Evolutionary conservation across 2,329 filamentous ascomycete genomes (phyloP), one percentile per base, ranked within the genome.

Genomic region (Metarhizium rileyi): DNA sequence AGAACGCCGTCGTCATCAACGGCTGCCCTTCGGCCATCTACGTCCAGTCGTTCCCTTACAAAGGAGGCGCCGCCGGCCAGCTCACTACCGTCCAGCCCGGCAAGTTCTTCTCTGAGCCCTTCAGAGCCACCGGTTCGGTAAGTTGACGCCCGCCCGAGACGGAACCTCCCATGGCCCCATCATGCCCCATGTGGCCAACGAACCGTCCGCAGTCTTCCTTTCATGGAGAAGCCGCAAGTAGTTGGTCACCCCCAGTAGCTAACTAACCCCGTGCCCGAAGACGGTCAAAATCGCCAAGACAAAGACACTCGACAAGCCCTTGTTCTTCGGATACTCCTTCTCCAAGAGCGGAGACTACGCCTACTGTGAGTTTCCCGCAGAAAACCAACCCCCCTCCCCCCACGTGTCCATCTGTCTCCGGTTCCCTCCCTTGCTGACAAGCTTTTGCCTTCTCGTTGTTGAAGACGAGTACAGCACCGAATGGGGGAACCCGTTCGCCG

Each of bases 311-410:
- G 53, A 52, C 46, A 55, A 44, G 23, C 68, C 68, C 1, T 63
- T 72, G 5, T 70, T 70, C 61, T 66, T 71, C 51, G 69, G 69
- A 44, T 71, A 71, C 57, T 70, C 68, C 0, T 70, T 68, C 53
- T 56, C 56, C 44, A 47, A 50, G 2, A 63, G 61, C 55, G 64
- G 65, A 5, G 53, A 69, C 58, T 63, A 66, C 35, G 65, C 63
- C 47, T 71, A 70, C 60, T 72, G 66, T 69, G 53, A 60, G 66
- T 60, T 28, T 25, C 18, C 47, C 22, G 8, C 10, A 5, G 18
- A 18, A 14, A 14, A 12, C 27, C 14, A 26, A 8, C 8, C 33
- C 20, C 12, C 6, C 38, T 44, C 10, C 33, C 40, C 6, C n/a
- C n/a, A n/a, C n/a, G n/a, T n/a, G n/a, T n/a, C n/a, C n/a, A n/a